Percentiles rank a stretch among this genome's conserved stretches.
Evolutionary conservation across 805 yeast species (phyloP).

Genomic region (Suhomyces sp.): DNA sequence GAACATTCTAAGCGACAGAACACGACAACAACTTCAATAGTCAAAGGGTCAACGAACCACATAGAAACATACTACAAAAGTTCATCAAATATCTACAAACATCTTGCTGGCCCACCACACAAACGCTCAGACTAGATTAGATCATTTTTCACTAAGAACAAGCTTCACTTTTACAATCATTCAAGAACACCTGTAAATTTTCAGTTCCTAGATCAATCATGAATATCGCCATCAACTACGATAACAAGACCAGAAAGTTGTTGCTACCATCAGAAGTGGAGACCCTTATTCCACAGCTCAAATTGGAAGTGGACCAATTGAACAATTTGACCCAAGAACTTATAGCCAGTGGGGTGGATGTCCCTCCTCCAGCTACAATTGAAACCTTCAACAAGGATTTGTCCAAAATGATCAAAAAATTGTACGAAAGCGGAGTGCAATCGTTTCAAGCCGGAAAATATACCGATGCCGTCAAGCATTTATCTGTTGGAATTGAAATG

Average conservation of each 20-base stretch:
- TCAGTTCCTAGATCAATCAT: no score
- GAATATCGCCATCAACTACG: constrained; percentile 26
- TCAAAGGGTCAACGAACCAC: no score
- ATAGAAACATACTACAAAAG: no score
- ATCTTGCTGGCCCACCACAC: no score
- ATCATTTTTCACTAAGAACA: no score
- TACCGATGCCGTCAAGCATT: constrained; percentile 62
- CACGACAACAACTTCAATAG: no score
- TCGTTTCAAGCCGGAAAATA: constrained; percentile 55
- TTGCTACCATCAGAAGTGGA: constrained; percentile 18
- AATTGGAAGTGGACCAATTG: constrained; percentile 44
- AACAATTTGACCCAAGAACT: constrained; percentile 39
- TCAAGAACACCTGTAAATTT: no score
- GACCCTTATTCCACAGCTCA: constrained; percentile 25
- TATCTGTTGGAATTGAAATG: constrained; percentile 66
- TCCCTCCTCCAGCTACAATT: constrained; percentile 56
- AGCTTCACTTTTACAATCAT: no score
- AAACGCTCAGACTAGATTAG: no score
- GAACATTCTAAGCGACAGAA: no score
- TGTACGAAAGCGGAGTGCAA: constrained; percentile 63
- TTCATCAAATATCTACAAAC: no score
- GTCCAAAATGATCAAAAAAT: constrained; percentile 59
- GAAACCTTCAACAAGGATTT: constrained; percentile 55
- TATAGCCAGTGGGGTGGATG: constrained; percentile 43
- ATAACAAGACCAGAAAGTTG: constrained; percentile 28